Evolutionary conservation across 257 asterid genomes (phyloP).

Genomic region (Buddleja alternifolia): DNA sequence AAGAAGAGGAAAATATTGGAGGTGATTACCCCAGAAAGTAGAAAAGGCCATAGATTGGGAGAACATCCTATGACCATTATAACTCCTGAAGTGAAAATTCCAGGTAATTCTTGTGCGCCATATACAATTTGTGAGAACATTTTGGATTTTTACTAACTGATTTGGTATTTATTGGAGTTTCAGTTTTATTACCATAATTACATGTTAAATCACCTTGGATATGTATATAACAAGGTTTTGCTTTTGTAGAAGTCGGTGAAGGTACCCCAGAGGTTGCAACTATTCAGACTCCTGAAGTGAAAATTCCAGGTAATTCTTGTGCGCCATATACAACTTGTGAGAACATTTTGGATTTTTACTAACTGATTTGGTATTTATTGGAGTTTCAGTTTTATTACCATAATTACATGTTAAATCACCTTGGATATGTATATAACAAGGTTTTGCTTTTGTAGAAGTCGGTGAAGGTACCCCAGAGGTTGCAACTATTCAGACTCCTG

Average conservation of each 20-base stretch:
- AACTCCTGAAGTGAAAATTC: slow-evolving; percentile 46
- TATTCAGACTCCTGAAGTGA: slow-evolving; percentile 48
- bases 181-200: neutral
- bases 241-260: too few relatives aligned
- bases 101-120: slow-evolving; percentile 45
- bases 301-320: slow-evolving; percentile 50
- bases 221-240: too few relatives aligned
- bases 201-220: neutral
- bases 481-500: slow-evolving; percentile 68
- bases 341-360: too few relatives aligned
- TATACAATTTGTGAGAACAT: too few relatives aligned
- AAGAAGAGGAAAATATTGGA: slow-evolving; percentile 34
- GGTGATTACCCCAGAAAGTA: slow-evolving; percentile 35
- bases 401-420: neutral
- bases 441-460: slow-evolving; percentile 24
- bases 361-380: neutral
- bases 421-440: neutral
- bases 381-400: neutral
- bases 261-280: too few relatives aligned
- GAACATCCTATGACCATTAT: slow-evolving; percentile 42
- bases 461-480: slow-evolving; percentile 43
- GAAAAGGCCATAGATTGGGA: slow-evolving; percentile 32
- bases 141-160: too few relatives aligned
- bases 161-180: neutral
- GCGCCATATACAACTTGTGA: too few relatives aligned